Conservation (phyloP, 139 green algal genomes). For the Chlamydomonas applanata region DNA sequence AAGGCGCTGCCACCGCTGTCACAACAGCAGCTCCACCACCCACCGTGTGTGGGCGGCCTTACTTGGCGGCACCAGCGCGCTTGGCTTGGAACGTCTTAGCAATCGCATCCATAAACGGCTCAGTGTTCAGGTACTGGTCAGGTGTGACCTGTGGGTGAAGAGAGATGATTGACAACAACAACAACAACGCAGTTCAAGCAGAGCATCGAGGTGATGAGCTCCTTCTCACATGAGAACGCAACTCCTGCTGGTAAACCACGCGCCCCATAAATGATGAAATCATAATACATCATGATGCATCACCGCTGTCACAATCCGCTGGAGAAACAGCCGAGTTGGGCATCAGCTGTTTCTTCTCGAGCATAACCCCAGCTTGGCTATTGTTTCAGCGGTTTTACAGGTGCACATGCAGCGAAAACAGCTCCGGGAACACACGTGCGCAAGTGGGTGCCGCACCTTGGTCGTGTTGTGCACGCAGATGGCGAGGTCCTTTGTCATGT, state of each 20-base stretch:
- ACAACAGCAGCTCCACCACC: neutral
- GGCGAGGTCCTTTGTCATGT: conserved; percentile 95
- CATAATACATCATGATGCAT: too few species aligned
- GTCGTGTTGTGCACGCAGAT: conserved; percentile 87
- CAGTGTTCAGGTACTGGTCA: conserved; percentile 89
- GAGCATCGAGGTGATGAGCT: too few species aligned
- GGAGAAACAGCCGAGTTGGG: too few species aligned
- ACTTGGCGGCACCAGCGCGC: conserved; percentile 12
- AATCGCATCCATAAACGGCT: conserved; percentile 93
- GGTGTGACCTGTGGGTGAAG: conserved; percentile 47
- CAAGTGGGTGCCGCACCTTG: conserved; percentile 44
- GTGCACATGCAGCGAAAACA: neutral
- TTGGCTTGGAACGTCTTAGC: conserved; percentile 42
- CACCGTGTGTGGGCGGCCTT: neutral
- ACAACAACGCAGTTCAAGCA: too few species aligned
- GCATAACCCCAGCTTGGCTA: neutral
- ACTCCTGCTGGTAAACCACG: too few species aligned
- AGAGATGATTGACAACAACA: too few species aligned
- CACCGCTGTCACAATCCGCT: too few species aligned
- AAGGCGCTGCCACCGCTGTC: neutral
- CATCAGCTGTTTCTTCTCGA: too few species aligned
- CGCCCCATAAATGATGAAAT: too few species aligned
- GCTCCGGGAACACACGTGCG: neutral
- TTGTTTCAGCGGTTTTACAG: neutral
- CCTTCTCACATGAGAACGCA: too few species aligned